Conservation (phyloP, 352 stramenopile genomes). For the Phytophthora macrochlamydospora region DNA sequence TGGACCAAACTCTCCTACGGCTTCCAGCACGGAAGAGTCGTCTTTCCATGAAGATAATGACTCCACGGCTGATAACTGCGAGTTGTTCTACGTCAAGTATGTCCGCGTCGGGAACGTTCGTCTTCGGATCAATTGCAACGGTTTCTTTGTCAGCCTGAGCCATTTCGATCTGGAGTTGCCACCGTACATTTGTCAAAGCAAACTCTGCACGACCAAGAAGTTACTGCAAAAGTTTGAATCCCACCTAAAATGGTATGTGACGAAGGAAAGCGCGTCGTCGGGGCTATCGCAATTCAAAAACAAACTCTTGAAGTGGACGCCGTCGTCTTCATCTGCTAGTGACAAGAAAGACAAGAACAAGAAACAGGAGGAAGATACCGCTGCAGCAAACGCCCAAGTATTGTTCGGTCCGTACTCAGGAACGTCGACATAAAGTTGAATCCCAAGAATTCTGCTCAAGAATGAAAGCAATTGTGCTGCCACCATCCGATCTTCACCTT, state of each 20-base stretch:
- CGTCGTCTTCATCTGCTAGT: slow-evolving; percentile 31
- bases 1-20: slow-evolving; percentile 19
- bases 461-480: background rate
- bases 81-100: slow-evolving; percentile 90
- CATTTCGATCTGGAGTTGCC: slow-evolving; percentile 81
- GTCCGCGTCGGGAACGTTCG: slow-evolving; percentile 81
- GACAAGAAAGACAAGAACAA: slow-evolving; percentile 75
- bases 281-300: slow-evolving; percentile 88
- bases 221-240: slow-evolving; percentile 85
- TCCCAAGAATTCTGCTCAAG: background rate
- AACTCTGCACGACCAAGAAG: slow-evolving; percentile 84
- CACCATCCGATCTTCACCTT: background rate
- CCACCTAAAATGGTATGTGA: slow-evolving; percentile 84
- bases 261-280: slow-evolving; percentile 81
- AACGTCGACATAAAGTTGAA: slow-evolving; percentile 24
- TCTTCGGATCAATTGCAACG: slow-evolving; percentile 83
- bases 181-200: slow-evolving; percentile 80
- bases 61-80: slow-evolving; percentile 54
- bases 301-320: slow-evolving; percentile 84
- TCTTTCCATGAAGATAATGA: slow-evolving; percentile 52
- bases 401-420: slow-evolving; percentile 82
- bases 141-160: slow-evolving; percentile 86
- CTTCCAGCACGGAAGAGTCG: slow-evolving; percentile 12
- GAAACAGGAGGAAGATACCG: slow-evolving; percentile 59
- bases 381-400: slow-evolving; percentile 67